Conservation (phyloP, 2,329 filamentous ascomycete genomes). For the Trichoderma guizhouense region DNA sequence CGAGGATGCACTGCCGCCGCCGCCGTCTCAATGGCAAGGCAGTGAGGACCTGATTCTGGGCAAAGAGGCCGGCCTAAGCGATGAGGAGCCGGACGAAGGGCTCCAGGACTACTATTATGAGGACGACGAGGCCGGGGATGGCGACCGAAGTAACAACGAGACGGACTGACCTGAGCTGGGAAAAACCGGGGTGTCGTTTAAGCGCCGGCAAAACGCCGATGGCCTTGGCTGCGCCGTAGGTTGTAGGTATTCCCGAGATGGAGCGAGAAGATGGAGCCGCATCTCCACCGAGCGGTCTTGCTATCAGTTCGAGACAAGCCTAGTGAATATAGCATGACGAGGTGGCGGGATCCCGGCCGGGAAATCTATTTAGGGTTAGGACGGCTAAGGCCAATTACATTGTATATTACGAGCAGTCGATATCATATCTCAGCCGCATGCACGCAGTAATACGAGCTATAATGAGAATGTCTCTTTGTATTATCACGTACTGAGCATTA, state of each 20-base stretch:
- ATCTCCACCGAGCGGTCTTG: conserved; percentile 6
- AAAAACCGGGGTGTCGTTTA: conserved; percentile 20
- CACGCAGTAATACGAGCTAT: background rate
- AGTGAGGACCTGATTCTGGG: conserved; percentile 61
- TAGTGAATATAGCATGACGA: background rate
- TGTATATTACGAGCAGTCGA: background rate
- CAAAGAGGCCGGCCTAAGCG: conserved; percentile 41
- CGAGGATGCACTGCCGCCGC: conserved; percentile 56
- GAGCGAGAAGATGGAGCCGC: conserved; percentile 7
- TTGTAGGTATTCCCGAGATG: background rate
- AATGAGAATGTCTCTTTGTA: background rate
- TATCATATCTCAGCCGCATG: background rate
- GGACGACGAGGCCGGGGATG: conserved; percentile 24
- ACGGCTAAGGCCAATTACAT: background rate
- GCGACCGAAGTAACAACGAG: conserved; percentile 24
- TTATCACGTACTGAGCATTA: background rate
- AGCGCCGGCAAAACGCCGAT: conserved; percentile 33
- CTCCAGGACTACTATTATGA: conserved; percentile 27
- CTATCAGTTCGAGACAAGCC: background rate
- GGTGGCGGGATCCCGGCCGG: conserved; percentile 10
- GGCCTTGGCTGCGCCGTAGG: background rate
- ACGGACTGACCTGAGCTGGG: conserved; percentile 3
- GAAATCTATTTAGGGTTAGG: conserved; percentile 3
- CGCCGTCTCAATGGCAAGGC: conserved; percentile 65
- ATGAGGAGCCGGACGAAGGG: conserved; percentile 36